A percentile compares a stretch with the other conserved stretches of the same genome.
These are phyloP conservation scores for Hanseniaspora hatyaiensis DNA, from an alignment of 805 yeast species.

Conservation along the genomic window DNA sequence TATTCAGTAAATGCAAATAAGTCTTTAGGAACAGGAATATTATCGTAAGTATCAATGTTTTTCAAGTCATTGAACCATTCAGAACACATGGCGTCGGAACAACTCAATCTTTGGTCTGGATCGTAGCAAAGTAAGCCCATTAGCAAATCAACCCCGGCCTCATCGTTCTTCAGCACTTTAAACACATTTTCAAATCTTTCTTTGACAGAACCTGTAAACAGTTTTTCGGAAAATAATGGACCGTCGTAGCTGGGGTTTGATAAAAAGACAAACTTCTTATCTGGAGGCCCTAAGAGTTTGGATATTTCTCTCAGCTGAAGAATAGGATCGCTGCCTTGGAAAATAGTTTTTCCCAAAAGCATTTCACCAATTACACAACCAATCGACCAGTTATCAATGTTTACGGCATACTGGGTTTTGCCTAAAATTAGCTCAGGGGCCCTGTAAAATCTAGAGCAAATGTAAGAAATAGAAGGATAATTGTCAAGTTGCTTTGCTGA, in stretches of 20 bases:
- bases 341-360: slow-evolving; percentile 84
- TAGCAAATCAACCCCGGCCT: slow-evolving; percentile 75
- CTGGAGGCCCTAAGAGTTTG: slow-evolving; percentile 83
- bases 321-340: slow-evolving; percentile 84
- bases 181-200: slow-evolving; percentile 54
- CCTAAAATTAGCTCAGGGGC: slow-evolving; percentile 96
- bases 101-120: slow-evolving; percentile 71
- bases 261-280: slow-evolving; percentile 54
- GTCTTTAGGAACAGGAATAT: slow-evolving; percentile 30
- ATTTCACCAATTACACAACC: slow-evolving; percentile 96
- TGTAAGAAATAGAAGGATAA: slow-evolving; percentile 86
- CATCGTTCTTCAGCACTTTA: slow-evolving; percentile 53
- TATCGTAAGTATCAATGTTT: slow-evolving; percentile 22
- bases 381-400: slow-evolving; percentile 94
- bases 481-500: slow-evolving; percentile 69
- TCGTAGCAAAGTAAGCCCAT: slow-evolving; percentile 76
- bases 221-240: slow-evolving; percentile 55
- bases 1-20: slow-evolving; percentile 62
- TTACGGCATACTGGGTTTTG: slow-evolving; percentile 71
- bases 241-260: slow-evolving; percentile 69
- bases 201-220: slow-evolving; percentile 44
- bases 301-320: slow-evolving; percentile 84
- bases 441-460: slow-evolving; percentile 88
- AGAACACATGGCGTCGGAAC: slow-evolving; percentile 30
- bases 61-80: slow-evolving; percentile 58